Percentiles rank a stretch among this genome's conserved stretches.
phyloP scores from a whole-genome alignment of 2,329 filamentous ascomycete genomes.

The Colletotrichum tabaci region DNA sequence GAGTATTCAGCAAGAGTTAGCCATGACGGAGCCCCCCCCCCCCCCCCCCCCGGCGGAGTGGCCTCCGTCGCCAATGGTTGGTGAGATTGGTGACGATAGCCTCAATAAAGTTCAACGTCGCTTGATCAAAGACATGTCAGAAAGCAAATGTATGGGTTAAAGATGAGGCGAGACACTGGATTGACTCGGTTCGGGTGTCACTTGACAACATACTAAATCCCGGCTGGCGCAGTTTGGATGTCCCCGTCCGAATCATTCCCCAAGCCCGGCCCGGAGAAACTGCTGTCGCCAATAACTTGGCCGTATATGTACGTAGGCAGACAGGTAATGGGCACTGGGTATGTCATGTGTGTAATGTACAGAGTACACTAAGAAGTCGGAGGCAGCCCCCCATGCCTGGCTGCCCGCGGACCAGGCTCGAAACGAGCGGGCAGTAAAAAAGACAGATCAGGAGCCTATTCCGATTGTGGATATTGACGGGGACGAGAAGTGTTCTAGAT shows the following conservation, averaged over 20 bases:
- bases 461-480: constrained; percentile 10
- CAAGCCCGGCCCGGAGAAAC: constrained; percentile 27
- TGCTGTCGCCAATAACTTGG: not conserved
- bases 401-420: not conserved
- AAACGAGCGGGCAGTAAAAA: constrained; percentile 1
- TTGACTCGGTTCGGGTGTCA: constrained; percentile 24
- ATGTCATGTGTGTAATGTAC: not conserved
- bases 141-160: constrained; percentile 15
- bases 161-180: constrained; percentile 29
- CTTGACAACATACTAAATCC: constrained; percentile 2
- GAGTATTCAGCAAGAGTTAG: not conserved
- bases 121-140: not conserved
- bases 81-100: constrained; percentile 6
- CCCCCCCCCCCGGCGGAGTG: not conserved
- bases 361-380: not conserved
- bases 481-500: constrained; percentile 36
- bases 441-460: constrained; percentile 18
- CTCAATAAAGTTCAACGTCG: constrained; percentile 17
- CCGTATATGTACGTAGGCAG: too few relatives aligned
- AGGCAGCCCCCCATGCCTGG: constrained; percentile 5
- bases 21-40: not conserved
- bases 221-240: not conserved
- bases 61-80: not conserved
- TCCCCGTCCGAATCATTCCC: not conserved
- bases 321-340: too few relatives aligned